Evolutionary conservation across 139 green algal genomes (phyloP), one percentile per base, ranked within the genome.

Genomic region (Micromonas pusilla): DNA sequence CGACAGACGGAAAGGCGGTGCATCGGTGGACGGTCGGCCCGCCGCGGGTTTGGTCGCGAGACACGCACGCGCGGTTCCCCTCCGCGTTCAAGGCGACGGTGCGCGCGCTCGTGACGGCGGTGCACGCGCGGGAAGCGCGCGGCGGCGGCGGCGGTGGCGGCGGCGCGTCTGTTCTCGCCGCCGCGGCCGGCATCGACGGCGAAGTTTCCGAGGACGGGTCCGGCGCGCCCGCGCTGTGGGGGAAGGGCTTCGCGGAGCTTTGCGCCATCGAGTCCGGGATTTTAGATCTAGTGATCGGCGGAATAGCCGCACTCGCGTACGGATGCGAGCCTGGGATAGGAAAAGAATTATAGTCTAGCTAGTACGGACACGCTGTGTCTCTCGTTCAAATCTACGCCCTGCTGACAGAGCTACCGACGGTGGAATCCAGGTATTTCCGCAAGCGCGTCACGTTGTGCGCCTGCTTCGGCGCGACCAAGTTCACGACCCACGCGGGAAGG

Each of bases 401-500:
- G n/a, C n/a, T n/a, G n/a, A n/a, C n/a, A n/a, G n/a, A n/a, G n/a
- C n/a, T n/a, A n/a, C n/a, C n/a, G n/a, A n/a, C n/a, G 45, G 9
- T 57, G 45, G 45, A 30, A 33, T 72, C 65, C 4, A 72, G 33
- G 38, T 30, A 37, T 26, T 72, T 39, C 33, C 65, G 32, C 28
- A 72, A 45, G 32, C 65, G 65, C 4, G 65, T 33, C 26, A 72
- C 65, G 28, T 72, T 72, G 32, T 72, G 26, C 65, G 65, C 65
- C 30, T 72, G 65, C 32, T 72, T 39, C 28, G 65, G 65, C 3
- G 65, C 65, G 4, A 72, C 65, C 30, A 39, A 5, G 30, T 72
- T 72, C 65, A 72, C 65, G n/a, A 72, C 65, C 65, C 65, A 72
- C 65, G 33, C 33, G n/a, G 65, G 65, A 26, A 72, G 65, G 4